Evolutionary conservation across 257 asterid species (phyloP).

Genomic region (Anisodus acutangulus): DNA sequence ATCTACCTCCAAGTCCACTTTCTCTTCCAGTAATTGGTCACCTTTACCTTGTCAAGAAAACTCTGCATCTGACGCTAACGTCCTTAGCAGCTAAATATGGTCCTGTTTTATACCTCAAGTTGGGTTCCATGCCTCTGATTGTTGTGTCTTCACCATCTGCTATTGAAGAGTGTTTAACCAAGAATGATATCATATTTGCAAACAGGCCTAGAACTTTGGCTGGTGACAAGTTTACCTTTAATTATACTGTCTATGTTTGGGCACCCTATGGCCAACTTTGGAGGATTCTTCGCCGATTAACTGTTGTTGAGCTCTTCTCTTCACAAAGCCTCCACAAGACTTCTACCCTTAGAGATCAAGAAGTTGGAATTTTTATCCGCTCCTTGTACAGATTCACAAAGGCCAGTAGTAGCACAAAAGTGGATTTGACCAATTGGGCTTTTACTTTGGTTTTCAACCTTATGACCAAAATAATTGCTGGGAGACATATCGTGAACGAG

Average conservation of each 20-base stretch:
- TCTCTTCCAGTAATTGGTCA: constrained; percentile 49
- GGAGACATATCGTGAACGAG: constrained; percentile 43
- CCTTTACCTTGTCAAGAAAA: neutral
- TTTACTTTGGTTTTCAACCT: constrained; percentile 44
- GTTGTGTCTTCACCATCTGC: constrained; percentile 63
- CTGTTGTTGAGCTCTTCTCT: constrained; percentile 50
- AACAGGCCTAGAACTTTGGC: constrained; percentile 51
- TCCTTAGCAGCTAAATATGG: constrained; percentile 48
- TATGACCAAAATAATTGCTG: constrained; percentile 46
- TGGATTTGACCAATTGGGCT: constrained; percentile 34
- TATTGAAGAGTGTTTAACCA: constrained; percentile 28
- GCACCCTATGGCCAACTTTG: constrained; percentile 54
- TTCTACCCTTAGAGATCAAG: constrained; percentile 46
- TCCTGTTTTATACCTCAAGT: constrained; percentile 46
- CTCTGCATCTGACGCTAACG: constrained; percentile 14
- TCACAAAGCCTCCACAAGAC: constrained; percentile 45
- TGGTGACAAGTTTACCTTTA: constrained; percentile 46
- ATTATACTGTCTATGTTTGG: constrained; percentile 36
- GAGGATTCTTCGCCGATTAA: constrained; percentile 48
- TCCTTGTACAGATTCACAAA: constrained; percentile 26
- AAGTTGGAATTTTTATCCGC: constrained; percentile 35
- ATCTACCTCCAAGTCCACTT: constrained; percentile 54
- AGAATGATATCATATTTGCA: constrained; percentile 52
- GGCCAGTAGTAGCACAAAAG: constrained; percentile 26
- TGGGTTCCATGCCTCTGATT: constrained; percentile 45